These are phyloP conservation scores for Alternaria rosae DNA, from an alignment of 2,329 filamentous ascomycete genomes.

Conservation along the genomic window DNA sequence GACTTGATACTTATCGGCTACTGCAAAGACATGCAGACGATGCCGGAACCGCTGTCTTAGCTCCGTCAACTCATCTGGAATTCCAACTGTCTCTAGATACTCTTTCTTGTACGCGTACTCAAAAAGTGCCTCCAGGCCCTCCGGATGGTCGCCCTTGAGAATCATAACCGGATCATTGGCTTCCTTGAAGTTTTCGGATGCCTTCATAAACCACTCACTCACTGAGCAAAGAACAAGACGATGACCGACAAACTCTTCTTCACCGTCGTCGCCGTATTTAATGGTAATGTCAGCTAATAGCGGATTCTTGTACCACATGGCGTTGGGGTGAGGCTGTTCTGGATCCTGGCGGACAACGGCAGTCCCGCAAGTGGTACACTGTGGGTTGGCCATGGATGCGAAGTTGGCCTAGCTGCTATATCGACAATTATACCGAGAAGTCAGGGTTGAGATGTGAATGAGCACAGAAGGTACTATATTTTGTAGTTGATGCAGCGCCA, in stretches of 20 bases:
- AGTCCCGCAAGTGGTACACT: not conserved
- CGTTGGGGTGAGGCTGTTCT: not conserved
- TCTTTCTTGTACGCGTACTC: not conserved
- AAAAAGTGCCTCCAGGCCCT: not conserved
- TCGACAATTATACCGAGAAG: not conserved
- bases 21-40: not conserved
- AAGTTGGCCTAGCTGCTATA: not conserved
- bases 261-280: not conserved
- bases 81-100: not conserved
- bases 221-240: not conserved
- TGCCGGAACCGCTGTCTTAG: not conserved
- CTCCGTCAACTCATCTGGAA: not conserved
- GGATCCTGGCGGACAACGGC: not conserved
- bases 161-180: not conserved
- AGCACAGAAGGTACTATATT: not conserved
- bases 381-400: not conserved
- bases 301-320: not conserved
- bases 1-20: not conserved
- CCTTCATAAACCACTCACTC: not conserved
- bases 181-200: not conserved
- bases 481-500: not conserved
- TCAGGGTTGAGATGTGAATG: not conserved
- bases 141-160: not conserved
- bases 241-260: not conserved
- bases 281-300: not conserved